These are phyloP conservation scores for Scleroderma bovista DNA, from an alignment of 768 basidiomycete species.

Conservation along the genomic window DNA sequence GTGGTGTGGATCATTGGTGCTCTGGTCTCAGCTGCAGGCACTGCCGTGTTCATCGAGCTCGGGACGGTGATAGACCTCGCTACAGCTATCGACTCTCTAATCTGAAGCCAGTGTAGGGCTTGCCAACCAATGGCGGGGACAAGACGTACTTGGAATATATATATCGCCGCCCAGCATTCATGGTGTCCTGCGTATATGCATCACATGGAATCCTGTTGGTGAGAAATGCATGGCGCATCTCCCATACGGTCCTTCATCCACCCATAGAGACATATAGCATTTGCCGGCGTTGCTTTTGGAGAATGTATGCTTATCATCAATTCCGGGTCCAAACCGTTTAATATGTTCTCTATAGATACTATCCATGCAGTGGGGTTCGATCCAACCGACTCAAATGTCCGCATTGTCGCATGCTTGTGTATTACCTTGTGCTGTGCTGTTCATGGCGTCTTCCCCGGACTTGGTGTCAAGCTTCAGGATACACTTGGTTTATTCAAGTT, in stretches of 20 bases:
- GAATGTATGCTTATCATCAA: too few species aligned
- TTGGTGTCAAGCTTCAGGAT: conserved; percentile 62
- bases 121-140: conserved; percentile 69
- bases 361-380: conserved; percentile 47
- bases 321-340: too few species aligned
- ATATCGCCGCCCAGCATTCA: conserved; percentile 55
- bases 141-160: conserved; percentile 73
- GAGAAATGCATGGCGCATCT: conserved; percentile 16
- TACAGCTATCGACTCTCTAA: not conserved
- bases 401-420: conserved; percentile 50
- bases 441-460: conserved; percentile 48
- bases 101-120: conserved; percentile 36
- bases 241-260: not conserved
- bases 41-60: conserved; percentile 68
- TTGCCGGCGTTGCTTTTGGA: conserved; percentile 61
- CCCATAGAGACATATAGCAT: conserved; percentile 49
- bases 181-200: conserved; percentile 55
- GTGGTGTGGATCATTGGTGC: conserved; percentile 70
- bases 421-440: conserved; percentile 51
- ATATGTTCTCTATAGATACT: conserved; percentile 44
- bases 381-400: conserved; percentile 44
- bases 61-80: conserved; percentile 48
- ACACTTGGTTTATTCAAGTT: conserved; percentile 57
- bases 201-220: conserved; percentile 57
- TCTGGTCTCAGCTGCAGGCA: conserved; percentile 57